Base-by-base conservation (phyloP, 768 basidiomycete species). In the Boletus rufocinnamomeus region DNA sequence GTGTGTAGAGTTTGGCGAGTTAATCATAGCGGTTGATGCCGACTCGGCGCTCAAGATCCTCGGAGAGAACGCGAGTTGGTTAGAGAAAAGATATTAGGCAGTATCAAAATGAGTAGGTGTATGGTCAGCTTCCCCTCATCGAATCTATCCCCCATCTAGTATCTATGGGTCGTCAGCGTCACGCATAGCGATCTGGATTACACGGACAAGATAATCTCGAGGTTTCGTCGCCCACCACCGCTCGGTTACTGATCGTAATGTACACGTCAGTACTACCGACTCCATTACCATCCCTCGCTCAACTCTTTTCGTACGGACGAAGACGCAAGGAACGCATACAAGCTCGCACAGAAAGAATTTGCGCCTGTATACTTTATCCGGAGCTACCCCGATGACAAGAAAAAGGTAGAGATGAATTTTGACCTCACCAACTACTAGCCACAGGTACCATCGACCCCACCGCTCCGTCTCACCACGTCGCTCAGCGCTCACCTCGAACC, bases 1-100 rank as follows among this genome's bases (percentile, higher is more conserved):
- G 9, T 28, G 38, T 23, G 28, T 19, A 34, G 38, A 52, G 8
- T 58, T 58, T 43, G 60, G 52, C 21, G 52, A 62, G 46, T 9
- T 49, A 34, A 52, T 52, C 50, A 32, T 52, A 34, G 47, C 59
- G 11, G 59, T 56, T n/a, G 63, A 56, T 35, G 57, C 57, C 7
- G 44, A 43, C 41, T 43, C 41, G 41, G 41, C 43, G 28, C 60
- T 62, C 46, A 55, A n/a, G 48, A 49, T 49, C 30, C 47, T 49
- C 13, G 30, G 47, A 49, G 30, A 17, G 48, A 21, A 34, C 16
- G 48, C 21, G 8, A 49, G 16, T 14, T 50, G 49, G 34, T 17
- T 50, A 11, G 49, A 54, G 45, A 49, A n/a, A 46, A 43, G 47
- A 45, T 56, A 30, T 14, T 50, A 7, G 37, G 46, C 14, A 49